Evolutionary conservation across 202 grass and related monocot species (phyloP), one percentile per base, ranked within the genome.

Genomic region (Zoysia matrella): DNA sequence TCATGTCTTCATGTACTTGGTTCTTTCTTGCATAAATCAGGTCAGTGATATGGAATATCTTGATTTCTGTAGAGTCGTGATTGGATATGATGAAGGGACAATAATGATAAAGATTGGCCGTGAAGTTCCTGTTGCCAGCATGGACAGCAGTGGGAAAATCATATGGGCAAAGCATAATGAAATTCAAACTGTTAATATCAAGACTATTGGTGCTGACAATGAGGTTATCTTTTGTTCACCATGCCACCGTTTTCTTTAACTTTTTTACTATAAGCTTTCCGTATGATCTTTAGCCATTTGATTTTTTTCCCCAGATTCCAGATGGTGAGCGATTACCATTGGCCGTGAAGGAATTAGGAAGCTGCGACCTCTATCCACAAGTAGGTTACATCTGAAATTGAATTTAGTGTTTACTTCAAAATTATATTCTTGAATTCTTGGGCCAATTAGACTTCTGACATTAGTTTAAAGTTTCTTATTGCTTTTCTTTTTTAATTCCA

Each of bases 91-190:
- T 57, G 92, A 94, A 89, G 92, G 92, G 60, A 91, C 92, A 75
- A 91, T 91, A 71, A 94, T 94, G 92, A 89, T 94, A 69, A 94
- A 94, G 79, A 89, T 94, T 87, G 92, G 92, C 10, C 92, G 92
- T 87, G 92, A 94, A 89, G 89, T 85, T 52, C 92, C 92, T 52
- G 87, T 94, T 83, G 89, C 84, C 80, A 94, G 92, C 81, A 91
- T 94, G 92, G 92, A 94, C 52, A 89, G 76, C 75, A 86, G 92
- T 83, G 92, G 92, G 12, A 94, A 94, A 87, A 94, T 94, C 54
- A 91, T 94, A 89, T 94, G 92, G 92, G 89, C 92, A 62, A 94
- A 94, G 68, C 92, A 94, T 73, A 94, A 91, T 77, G 92, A 94
- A 89, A 91, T 94, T 54, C 30, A 36, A 36, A 36, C 30, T 36